phyloP scores from a whole-genome alignment of 129 eudicot species.

The Flaveria ramosissima region DNA sequence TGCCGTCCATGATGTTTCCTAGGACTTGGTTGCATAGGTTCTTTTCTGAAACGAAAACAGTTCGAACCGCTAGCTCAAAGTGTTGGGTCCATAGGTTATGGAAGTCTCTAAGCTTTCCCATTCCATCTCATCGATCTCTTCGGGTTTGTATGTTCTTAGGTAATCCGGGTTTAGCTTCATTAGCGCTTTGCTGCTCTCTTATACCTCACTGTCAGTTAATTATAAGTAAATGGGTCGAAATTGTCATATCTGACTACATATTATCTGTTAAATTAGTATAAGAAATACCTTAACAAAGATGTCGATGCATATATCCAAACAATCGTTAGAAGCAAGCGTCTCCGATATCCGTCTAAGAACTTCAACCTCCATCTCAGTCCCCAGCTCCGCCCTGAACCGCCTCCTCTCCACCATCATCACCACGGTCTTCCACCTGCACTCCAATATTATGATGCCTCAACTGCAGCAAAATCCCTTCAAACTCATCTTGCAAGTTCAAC shows the following conservation, averaged over 20 bases:
- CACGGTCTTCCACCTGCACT: conserved; percentile 33
- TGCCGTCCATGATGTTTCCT: conserved; percentile 66
- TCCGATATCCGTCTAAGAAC: conserved; percentile 66
- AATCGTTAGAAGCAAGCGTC: conserved; percentile 72
- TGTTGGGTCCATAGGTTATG: conserved; percentile 78
- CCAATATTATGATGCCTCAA: conserved; percentile 54
- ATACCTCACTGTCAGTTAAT: conserved; percentile 51
- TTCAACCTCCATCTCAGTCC: conserved; percentile 66
- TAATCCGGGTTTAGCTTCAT: conserved; percentile 77
- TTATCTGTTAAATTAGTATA: too few species aligned
- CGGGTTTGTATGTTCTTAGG: conserved; percentile 63
- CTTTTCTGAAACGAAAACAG: conserved; percentile 70
- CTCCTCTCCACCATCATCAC: conserved; percentile 35
- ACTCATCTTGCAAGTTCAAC: conserved; percentile 80
- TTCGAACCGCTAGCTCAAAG: conserved; percentile 69
- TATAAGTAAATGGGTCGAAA: too few species aligned
- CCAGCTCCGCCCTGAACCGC: conserved; percentile 43
- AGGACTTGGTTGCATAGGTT: conserved; percentile 59
- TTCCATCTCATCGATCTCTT: conserved; percentile 75
- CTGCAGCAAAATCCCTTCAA: conserved; percentile 55
- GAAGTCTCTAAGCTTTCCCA: conserved; percentile 78
- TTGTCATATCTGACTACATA: too few species aligned
- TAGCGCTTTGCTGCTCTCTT: conserved; percentile 82
- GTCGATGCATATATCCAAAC: conserved; percentile 81
- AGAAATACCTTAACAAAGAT: conserved; percentile 70